phyloP scores from a whole-genome alignment of 192 early-diverging fungal genomes.

The Backusella westeae region DNA sequence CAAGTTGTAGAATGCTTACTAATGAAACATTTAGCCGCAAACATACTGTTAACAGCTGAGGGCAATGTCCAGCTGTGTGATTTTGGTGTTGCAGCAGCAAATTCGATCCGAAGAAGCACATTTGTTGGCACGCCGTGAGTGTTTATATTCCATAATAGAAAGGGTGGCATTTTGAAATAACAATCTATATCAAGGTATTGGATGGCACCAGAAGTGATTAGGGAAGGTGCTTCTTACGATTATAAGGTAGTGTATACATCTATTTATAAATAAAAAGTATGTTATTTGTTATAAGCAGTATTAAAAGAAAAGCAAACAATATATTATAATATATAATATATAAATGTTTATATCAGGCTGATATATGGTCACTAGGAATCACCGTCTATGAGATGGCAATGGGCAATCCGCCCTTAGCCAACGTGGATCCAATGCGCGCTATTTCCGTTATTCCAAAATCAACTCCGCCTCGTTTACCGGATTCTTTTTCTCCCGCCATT shows the following conservation, averaged over 20 bases:
- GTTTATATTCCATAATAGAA: not conserved
- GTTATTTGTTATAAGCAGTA: not conserved
- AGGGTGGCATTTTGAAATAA: not conserved
- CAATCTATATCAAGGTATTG: constrained; percentile 48
- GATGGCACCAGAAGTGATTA: constrained; percentile 88
- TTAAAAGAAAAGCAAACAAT: not conserved
- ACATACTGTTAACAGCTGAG: constrained; percentile 86
- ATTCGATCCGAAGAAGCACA: constrained; percentile 76
- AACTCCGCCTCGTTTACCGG: constrained; percentile 77
- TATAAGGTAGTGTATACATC: constrained; percentile 64
- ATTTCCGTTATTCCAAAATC: constrained; percentile 86
- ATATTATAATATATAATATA: not conserved
- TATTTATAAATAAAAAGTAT: not conserved
- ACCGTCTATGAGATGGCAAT: constrained; percentile 96
- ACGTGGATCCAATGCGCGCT: constrained; percentile 87
- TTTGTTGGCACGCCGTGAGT: constrained; percentile 90
- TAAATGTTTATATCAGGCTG: constrained; percentile 56
- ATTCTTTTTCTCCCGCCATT: constrained; percentile 71
- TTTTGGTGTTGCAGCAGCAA: constrained; percentile 93
- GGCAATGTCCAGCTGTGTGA: constrained; percentile 94
- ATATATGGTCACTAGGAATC: constrained; percentile 99
- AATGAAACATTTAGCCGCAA: constrained; percentile 56
- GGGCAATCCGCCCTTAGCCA: constrained; percentile 91
- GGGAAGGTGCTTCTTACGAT: constrained; percentile 83
- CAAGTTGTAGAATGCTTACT: not conserved